phyloP scores from a whole-genome alignment of 768 basidiomycete genomes.

The Daedaleopsis sinensis region DNA sequence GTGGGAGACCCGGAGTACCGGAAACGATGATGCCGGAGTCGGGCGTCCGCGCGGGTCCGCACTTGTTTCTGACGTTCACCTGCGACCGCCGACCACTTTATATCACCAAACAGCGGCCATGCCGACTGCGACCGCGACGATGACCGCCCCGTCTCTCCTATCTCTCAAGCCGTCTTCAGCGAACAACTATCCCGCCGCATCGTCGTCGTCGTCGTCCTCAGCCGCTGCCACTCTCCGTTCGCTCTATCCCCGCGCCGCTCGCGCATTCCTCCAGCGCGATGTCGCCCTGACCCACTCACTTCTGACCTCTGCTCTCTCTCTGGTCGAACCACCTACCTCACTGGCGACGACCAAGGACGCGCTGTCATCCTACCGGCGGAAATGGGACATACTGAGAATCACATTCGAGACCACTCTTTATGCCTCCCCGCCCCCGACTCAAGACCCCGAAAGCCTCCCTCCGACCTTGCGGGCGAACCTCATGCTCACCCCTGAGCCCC shows the following conservation, averaged over 20 bases:
- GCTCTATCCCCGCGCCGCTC: slow-evolving; percentile 76
- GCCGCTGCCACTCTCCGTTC: slow-evolving; percentile 61
- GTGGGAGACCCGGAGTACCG: background rate
- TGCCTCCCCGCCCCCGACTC: slow-evolving; percentile 51
- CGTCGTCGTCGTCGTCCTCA: slow-evolving; percentile 21
- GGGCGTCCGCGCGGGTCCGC: background rate
- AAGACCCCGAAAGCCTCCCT: slow-evolving; percentile 48
- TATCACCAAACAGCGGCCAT: slow-evolving; percentile 4
- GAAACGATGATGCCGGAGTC: background rate
- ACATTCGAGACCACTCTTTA: slow-evolving; percentile 80
- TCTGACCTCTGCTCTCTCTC: slow-evolving; percentile 66
- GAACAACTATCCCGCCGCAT: background rate
- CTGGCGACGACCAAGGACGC: slow-evolving; percentile 37
- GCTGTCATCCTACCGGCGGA: slow-evolving; percentile 55
- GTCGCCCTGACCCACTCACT: slow-evolving; percentile 66
- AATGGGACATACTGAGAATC: slow-evolving; percentile 88
- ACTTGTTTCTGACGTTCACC: too few relatives aligned
- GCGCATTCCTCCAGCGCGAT: slow-evolving; percentile 79
- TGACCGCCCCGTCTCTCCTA: slow-evolving; percentile 6
- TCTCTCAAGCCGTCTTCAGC: slow-evolving; percentile 16
- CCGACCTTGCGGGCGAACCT: slow-evolving; percentile 53
- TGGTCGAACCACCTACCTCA: slow-evolving; percentile 41
- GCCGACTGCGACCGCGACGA: slow-evolving; percentile 23
- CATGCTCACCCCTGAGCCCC: slow-evolving; percentile 58
- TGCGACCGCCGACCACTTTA: too few relatives aligned